These are phyloP conservation scores for Linanthus parryae DNA, from an alignment of 148 eudicot genomes.

Conservation along the genomic window DNA sequence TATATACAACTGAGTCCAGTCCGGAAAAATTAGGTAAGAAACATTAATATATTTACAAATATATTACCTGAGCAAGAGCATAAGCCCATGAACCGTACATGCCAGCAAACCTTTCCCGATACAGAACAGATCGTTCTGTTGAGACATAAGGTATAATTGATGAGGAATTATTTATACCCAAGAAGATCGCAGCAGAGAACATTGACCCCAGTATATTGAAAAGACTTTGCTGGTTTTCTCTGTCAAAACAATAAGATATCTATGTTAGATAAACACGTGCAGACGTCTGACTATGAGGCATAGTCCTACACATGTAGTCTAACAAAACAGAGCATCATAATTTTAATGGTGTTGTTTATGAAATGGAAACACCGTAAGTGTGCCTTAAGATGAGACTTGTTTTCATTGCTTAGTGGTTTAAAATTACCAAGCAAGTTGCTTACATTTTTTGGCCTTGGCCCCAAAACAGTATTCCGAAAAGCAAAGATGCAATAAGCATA, in stretches of 20 bases:
- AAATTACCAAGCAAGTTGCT: not conserved
- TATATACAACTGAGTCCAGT: not conserved
- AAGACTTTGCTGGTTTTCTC: conserved; percentile 54
- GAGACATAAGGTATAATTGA: conserved; percentile 40
- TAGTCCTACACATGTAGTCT: too few species aligned
- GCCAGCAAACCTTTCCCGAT: conserved; percentile 73
- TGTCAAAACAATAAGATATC: conserved; percentile 17
- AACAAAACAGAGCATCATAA: not conserved
- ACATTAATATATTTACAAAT: not conserved
- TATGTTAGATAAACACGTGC: not conserved
- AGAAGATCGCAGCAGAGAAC: conserved; percentile 36
- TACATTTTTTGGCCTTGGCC: conserved; percentile 24
- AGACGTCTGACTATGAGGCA: too few species aligned
- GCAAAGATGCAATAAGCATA: conserved; percentile 15
- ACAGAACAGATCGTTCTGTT: conserved; percentile 58
- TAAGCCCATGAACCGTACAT: conserved; percentile 74
- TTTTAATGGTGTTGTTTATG: not conserved
- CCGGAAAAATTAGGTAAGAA: not conserved
- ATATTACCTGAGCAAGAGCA: conserved; percentile 65
- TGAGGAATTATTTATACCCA: conserved; percentile 52
- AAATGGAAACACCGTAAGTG: not conserved
- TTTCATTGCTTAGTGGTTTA: not conserved
- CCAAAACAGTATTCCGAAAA: conserved; percentile 32
- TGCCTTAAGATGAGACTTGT: not conserved
- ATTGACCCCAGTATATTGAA: conserved; percentile 55